These are phyloP conservation scores for Cruciata laevipes DNA, from an alignment of 257 asterid species.

Conservation along the genomic window DNA sequence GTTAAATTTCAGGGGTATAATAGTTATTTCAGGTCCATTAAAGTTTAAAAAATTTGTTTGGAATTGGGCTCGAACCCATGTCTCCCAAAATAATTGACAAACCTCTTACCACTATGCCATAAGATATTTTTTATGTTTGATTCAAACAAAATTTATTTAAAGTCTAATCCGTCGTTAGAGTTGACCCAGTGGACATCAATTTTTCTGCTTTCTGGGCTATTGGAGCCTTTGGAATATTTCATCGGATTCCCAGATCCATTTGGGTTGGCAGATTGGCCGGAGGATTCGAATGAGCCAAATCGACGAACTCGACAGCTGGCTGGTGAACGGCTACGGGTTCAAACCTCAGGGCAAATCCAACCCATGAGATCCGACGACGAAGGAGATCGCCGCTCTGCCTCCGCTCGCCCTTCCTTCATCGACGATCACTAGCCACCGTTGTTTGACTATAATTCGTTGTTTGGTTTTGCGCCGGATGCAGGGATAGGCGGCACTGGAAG, in stretches of 20 bases:
- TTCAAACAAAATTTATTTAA: too few relatives aligned
- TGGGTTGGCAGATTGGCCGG: constrained; percentile 40
- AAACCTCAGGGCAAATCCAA: constrained; percentile 75
- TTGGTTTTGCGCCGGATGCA: constrained; percentile 15
- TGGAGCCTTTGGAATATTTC: constrained; percentile 7
- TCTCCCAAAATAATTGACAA: too few relatives aligned
- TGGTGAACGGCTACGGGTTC: constrained; percentile 68
- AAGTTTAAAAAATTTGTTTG: too few relatives aligned
- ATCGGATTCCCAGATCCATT: constrained; percentile 38
- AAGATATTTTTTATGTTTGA: too few relatives aligned
- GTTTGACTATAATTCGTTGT: constrained; percentile 62
- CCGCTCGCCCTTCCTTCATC: constrained; percentile 37
- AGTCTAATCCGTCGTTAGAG: too few relatives aligned
- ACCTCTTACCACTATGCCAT: too few relatives aligned
- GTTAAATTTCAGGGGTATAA: too few relatives aligned
- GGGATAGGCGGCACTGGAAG: constrained; percentile 15
- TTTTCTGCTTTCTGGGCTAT: background rate
- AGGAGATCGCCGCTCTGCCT: constrained; percentile 51
- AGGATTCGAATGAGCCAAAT: constrained; percentile 18
- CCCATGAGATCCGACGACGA: constrained; percentile 73
- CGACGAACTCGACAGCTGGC: constrained; percentile 87
- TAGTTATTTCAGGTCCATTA: too few relatives aligned
- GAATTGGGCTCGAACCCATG: too few relatives aligned
- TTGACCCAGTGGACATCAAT: too few relatives aligned
- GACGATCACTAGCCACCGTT: constrained; percentile 20